These are phyloP conservation scores for Arachnomyces sp. DNA, from an alignment of 2,329 filamentous ascomycete species.

Conservation along the genomic window DNA sequence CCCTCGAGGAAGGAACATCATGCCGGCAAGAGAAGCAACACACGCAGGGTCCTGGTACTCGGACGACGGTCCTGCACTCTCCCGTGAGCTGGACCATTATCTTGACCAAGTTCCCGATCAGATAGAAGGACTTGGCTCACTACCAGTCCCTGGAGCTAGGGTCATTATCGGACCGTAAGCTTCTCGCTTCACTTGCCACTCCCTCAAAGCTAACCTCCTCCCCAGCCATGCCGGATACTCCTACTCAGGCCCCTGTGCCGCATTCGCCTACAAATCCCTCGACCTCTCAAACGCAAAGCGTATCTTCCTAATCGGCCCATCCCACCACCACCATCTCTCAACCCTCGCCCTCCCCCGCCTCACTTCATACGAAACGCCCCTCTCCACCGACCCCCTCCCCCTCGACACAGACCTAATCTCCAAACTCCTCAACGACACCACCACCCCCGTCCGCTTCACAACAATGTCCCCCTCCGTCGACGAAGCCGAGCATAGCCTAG, in stretches of 20 bases:
- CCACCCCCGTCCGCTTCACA: conserved; percentile 30
- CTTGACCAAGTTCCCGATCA: conserved; percentile 61
- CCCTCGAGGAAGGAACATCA: conserved; percentile 12
- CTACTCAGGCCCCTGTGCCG: conserved; percentile 85
- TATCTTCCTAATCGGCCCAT: conserved; percentile 86
- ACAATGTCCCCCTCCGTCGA: conserved; percentile 60
- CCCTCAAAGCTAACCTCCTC: conserved; percentile 18
- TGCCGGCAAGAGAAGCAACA: conserved; percentile 48
- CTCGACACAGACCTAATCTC: conserved; percentile 37
- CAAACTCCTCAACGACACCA: conserved; percentile 24
- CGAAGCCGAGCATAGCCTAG: conserved; percentile 80
- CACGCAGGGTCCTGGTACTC: conserved; percentile 90
- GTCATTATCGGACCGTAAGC: conserved; percentile 88
- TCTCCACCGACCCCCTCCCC: conserved; percentile 35
- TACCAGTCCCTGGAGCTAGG: conserved; percentile 68
- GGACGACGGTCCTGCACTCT: conserved; percentile 50
- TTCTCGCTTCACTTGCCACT: conserved; percentile 7
- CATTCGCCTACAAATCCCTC: conserved; percentile 86
- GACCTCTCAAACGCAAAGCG: conserved; percentile 76
- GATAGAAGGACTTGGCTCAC: conserved; percentile 51
- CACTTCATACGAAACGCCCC: conserved; percentile 39
- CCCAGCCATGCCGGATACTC: conserved; percentile 82
- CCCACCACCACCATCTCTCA: conserved; percentile 73
- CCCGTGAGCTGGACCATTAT: conserved; percentile 62
- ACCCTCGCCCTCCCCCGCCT: conserved; percentile 70